These are phyloP conservation scores for Rhizophagus clarus DNA, from an alignment of 192 early-diverging fungal species.

Conservation along the genomic window DNA sequence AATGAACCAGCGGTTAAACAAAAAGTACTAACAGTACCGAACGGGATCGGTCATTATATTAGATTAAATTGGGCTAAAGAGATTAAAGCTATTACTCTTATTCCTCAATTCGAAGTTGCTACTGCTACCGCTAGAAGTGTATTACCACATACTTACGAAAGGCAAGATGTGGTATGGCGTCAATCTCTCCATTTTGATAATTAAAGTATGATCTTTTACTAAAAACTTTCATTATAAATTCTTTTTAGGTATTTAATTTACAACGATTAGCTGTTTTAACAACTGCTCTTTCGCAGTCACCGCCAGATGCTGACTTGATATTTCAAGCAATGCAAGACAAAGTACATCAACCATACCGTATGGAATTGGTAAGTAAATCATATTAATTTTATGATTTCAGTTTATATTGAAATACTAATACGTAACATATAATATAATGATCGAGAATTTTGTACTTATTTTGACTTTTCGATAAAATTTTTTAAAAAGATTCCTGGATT, in stretches of 20 bases:
- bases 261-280: constrained; percentile 93
- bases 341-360: constrained; percentile 96
- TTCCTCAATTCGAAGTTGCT: constrained; percentile 91
- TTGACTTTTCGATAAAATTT: not conserved
- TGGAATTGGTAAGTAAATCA: constrained; percentile 68
- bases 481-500: constrained; percentile 77
- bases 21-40: constrained; percentile 51
- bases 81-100: constrained; percentile 75
- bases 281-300: constrained; percentile 71
- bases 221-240: constrained; percentile 5
- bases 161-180: constrained; percentile 72
- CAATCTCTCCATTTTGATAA: too few species aligned
- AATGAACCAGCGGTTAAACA: not conserved
- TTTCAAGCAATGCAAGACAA: constrained; percentile 93
- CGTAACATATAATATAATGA: too few species aligned
- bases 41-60: constrained; percentile 70
- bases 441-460: too few species aligned
- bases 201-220: too few species aligned
- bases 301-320: constrained; percentile 77
- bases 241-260: constrained; percentile 77
- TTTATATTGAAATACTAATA: too few species aligned
- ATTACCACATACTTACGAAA: constrained; percentile 75
- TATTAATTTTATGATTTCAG: too few species aligned
- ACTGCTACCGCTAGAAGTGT: constrained; percentile 91
- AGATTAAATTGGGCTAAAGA: constrained; percentile 65